phyloP scores from a whole-genome alignment of 2,329 filamentous ascomycete genomes.

The Aspergillus tanneri region DNA sequence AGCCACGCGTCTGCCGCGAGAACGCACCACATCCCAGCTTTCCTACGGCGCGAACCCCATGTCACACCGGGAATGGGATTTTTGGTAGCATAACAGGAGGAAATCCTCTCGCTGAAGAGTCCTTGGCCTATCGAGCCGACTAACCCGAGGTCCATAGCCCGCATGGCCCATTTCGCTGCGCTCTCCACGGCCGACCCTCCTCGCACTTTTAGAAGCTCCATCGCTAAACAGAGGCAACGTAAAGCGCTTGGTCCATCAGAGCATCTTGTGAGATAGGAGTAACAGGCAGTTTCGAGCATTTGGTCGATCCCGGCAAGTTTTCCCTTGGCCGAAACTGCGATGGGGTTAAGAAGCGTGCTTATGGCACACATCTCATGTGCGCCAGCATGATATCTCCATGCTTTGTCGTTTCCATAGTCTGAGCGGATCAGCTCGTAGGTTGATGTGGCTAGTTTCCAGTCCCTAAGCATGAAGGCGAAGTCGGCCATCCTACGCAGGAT shows the following conservation, averaged over 20 bases:
- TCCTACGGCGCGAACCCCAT: constrained; percentile 73
- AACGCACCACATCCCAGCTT: constrained; percentile 86
- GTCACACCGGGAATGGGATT: constrained; percentile 63
- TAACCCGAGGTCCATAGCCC: constrained; percentile 75
- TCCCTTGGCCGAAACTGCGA: constrained; percentile 69
- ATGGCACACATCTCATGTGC: constrained; percentile 94
- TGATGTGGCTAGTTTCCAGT: constrained; percentile 88
- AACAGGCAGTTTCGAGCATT: constrained; percentile 85
- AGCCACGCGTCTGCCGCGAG: constrained; percentile 84
- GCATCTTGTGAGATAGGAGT: constrained; percentile 88
- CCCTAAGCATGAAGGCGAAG: constrained; percentile 93
- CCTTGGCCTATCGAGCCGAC: constrained; percentile 74
- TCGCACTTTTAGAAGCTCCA: constrained; percentile 79
- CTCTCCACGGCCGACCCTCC: constrained; percentile 80
- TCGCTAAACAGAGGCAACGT: constrained; percentile 70
- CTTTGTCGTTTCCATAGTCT: constrained; percentile 93
- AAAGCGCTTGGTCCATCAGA: constrained; percentile 75
- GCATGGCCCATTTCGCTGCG: constrained; percentile 79
- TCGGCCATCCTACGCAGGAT: constrained; percentile 91
- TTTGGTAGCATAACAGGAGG: constrained; percentile 77
- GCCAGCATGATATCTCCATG: constrained; percentile 92
- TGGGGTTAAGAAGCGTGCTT: constrained; percentile 74
- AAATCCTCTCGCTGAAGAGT: constrained; percentile 80
- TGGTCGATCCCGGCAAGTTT: constrained; percentile 79
- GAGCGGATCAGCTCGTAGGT: constrained; percentile 87